These are phyloP conservation scores for Ceratobasidium sp. DNA, from an alignment of 1,284 basidiomycete species.

Conservation along the genomic window DNA sequence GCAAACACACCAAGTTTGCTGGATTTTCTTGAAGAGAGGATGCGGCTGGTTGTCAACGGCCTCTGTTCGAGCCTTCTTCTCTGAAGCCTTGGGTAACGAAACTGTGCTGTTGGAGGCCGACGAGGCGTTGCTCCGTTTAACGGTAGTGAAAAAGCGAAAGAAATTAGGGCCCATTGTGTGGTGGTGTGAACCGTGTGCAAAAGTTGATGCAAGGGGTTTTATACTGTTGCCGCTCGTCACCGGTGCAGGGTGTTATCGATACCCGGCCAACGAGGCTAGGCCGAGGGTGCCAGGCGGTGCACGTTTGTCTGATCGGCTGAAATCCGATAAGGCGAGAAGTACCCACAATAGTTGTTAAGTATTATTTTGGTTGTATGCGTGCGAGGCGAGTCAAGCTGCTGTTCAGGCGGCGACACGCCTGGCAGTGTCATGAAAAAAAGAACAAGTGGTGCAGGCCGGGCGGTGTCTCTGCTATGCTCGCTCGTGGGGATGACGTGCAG, in stretches of 20 bases:
- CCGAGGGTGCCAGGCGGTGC: background rate
- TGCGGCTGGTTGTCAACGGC: background rate
- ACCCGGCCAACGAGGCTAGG: constrained; percentile 9
- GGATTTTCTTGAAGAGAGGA: constrained; percentile 9
- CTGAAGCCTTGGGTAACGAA: background rate
- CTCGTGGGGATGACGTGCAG: background rate
- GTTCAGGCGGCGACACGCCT: background rate
- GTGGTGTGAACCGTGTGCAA: background rate
- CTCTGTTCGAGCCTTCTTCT: background rate
- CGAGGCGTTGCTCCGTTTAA: constrained; percentile 1
- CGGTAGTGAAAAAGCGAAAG: background rate
- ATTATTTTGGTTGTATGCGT: background rate
- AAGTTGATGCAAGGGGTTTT: background rate
- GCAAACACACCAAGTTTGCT: background rate
- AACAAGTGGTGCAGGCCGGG: background rate
- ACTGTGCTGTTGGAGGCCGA: background rate
- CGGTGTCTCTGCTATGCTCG: background rate
- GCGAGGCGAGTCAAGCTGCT: background rate
- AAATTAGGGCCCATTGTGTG: background rate
- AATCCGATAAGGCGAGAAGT: background rate
- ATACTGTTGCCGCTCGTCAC: background rate
- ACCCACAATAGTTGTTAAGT: background rate
- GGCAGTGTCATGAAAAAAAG: background rate
- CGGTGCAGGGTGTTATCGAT: background rate
- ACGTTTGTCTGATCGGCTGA: background rate